Evolutionary conservation across 2,329 filamentous ascomycete species (phyloP), one percentile per base, ranked within the genome.

Genomic region (Colletotrichum salicis): DNA sequence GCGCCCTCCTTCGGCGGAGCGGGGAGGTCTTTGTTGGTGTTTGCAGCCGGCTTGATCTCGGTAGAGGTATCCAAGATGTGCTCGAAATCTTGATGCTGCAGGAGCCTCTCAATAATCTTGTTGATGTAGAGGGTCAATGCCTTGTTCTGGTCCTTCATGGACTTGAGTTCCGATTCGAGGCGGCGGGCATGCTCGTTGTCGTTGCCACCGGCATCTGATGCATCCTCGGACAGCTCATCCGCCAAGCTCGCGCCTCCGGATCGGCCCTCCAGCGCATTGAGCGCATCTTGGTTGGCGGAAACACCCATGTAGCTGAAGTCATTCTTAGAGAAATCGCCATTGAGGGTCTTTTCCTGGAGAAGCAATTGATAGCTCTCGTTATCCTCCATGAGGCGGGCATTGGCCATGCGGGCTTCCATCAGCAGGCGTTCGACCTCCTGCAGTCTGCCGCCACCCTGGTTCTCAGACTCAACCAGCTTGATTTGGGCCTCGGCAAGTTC

Each of bases 321-420:
- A 76, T 89, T 93, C 79, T 93, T 94, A 78, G 89, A 89, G 80
- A 98, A 96, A 79, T 98, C 96, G 35, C 96, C 96, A 79, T 97
- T 97, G 70, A 99, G 88, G 1, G 96, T 98, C 86, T 95, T 96
- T 82, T 98, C 95, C 79, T 95, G 94, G 29, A 99, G 90, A 22
- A 99, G 90, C 48, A 98, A 89, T 82, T 98, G 96, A 83, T 97
- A 99, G 83, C 95, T 97, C 83, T 99, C 96, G 78, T 98, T 98
- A 82, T 99, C 96, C 83, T 99, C 96, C 93, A 98, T 96, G 74
- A 99, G 86, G 57, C 95, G 91, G 69, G 96, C 96, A 79, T 98
- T 99, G 76, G 95, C 93, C 93, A 98, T 96, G 77, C 95, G 94
- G 51, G 94, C 92, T 79, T 98, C 96, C 83, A 98, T 91, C 64